phyloP scores from a whole-genome alignment of 345 rosid genomes.

The Orychophragmus violaceus region DNA sequence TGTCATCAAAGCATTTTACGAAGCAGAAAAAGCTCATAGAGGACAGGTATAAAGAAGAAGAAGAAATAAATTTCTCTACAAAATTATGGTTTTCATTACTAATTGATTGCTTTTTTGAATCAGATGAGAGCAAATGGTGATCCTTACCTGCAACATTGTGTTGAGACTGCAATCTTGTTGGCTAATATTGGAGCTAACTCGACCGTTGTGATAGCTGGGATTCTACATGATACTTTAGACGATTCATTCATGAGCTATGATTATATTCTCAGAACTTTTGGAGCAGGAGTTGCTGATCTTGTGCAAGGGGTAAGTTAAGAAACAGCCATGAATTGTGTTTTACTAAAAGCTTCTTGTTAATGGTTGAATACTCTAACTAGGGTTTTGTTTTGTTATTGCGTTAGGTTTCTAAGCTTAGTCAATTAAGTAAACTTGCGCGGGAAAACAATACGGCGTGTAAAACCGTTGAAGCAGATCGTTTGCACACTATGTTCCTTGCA shows the following conservation, averaged over 20 bases:
- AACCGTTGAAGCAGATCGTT: slow-evolving; percentile 87
- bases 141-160: slow-evolving; percentile 91
- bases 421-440: slow-evolving; percentile 91
- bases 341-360: background rate
- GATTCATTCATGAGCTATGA: slow-evolving; percentile 76
- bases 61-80: too few relatives aligned
- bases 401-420: slow-evolving; percentile 94
- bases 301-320: slow-evolving; percentile 80
- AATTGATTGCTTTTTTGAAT: slow-evolving; percentile 17
- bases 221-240: slow-evolving; percentile 86
- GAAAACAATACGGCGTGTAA: slow-evolving; percentile 81
- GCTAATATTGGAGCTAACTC: slow-evolving; percentile 86
- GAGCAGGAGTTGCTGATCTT: slow-evolving; percentile 85
- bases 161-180: slow-evolving; percentile 84
- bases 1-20: slow-evolving; percentile 73
- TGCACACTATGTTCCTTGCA: slow-evolving; percentile 93
- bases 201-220: slow-evolving; percentile 86
- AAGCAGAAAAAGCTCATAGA: slow-evolving; percentile 91
- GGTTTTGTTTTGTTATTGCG: background rate
- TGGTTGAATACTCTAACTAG: background rate
- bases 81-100: too few relatives aligned
- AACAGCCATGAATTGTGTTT: background rate
- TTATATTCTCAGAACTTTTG: slow-evolving; percentile 59
- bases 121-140: slow-evolving; percentile 97
- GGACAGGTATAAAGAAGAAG: slow-evolving; percentile 62